Evolutionary conservation across 129 eudicot genomes (phyloP).

Genomic region (Pulicaria dysenterica): DNA sequence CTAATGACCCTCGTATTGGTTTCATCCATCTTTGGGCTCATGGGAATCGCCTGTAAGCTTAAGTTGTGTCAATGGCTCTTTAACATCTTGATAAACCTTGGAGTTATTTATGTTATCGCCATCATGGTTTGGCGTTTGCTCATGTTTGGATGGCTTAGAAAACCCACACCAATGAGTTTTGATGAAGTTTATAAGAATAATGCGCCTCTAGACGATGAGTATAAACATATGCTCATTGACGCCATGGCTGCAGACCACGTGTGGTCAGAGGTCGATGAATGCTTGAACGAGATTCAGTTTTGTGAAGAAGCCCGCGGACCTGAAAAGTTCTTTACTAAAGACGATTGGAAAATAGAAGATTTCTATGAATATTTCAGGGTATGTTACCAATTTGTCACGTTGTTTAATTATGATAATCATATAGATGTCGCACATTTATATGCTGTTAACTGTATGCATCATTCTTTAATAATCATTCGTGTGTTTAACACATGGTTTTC

Average conservation of each 20-base stretch:
- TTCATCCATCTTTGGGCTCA: slow-evolving; percentile 37
- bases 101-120: slow-evolving; percentile 29
- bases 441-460: too few species aligned
- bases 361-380: slow-evolving; percentile 36
- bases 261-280: slow-evolving; percentile 29
- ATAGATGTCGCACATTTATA: background rate
- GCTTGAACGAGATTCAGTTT: slow-evolving; percentile 36
- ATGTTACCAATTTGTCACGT: background rate
- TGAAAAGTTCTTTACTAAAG: slow-evolving; percentile 29
- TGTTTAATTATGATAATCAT: background rate
- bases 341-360: slow-evolving; percentile 37
- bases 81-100: slow-evolving; percentile 35
- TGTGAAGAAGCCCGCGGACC: slow-evolving; percentile 30
- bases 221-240: slow-evolving; percentile 30
- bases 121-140: slow-evolving; percentile 43
- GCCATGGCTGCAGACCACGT: slow-evolving; percentile 31
- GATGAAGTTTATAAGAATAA: slow-evolving; percentile 34
- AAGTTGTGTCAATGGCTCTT: slow-evolving; percentile 38
- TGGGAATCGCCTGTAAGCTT: slow-evolving; percentile 35
- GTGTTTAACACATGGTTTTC: slow-evolving; percentile 18
- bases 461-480: too few species aligned
- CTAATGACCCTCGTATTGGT: slow-evolving; percentile 32
- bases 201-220: slow-evolving; percentile 40
- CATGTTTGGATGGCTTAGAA: slow-evolving; percentile 35
- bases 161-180: slow-evolving; percentile 27